Evolutionary conservation across 2,329 filamentous ascomycete genomes (phyloP), one percentile per base, ranked within the genome.

Genomic region (Bisporella sp.): DNA sequence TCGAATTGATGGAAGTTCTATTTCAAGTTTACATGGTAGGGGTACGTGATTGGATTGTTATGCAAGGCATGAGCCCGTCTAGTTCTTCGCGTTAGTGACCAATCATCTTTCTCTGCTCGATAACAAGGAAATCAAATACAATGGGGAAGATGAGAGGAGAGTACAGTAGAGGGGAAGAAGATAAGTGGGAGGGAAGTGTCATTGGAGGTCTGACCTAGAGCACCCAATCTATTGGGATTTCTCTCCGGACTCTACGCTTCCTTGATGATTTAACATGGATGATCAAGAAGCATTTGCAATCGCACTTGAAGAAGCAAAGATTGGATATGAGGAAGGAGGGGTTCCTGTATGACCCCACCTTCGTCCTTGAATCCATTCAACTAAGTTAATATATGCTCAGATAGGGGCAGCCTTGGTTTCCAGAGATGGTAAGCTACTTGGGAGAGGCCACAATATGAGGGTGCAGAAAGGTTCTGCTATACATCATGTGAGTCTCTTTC

Each of bases 381-480:
- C 21, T 37, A 44, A 11, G 31, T 35, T 41, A 43, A 41, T 30
- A 13, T n/a, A 37, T 8, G n/a, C 12, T 29, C 54, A 76, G 73
- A 77, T 78, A 49, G 76, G 76, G 40, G 75, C 76, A 12, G 74
- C 71, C 13, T 72, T 91, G 30, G 76, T 90, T n/a, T 77, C 79
- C 39, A 77, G 76, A 50, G 78, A 87, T 58, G 87, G 87, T 54
- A 81, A 75, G 55, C 78, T 90, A 40, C 72, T 90, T 4, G 86
- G 86, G 6, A 35, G 45, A 31, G 45, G 45, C 8, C 45, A 86
- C 65, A 91, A 91, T 61, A 81, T 85, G 81, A 75, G 87, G 50
- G 78, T 89, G 13, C 87, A 91, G 67, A 83, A 82, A 50, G 77
- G 77, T 49, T 86, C 82, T 62, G 74, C 85, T 4, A 87, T 84